Evolutionary conservation across 1,284 basidiomycete genomes (phyloP).

Genomic region (Pterulicium gracile): DNA sequence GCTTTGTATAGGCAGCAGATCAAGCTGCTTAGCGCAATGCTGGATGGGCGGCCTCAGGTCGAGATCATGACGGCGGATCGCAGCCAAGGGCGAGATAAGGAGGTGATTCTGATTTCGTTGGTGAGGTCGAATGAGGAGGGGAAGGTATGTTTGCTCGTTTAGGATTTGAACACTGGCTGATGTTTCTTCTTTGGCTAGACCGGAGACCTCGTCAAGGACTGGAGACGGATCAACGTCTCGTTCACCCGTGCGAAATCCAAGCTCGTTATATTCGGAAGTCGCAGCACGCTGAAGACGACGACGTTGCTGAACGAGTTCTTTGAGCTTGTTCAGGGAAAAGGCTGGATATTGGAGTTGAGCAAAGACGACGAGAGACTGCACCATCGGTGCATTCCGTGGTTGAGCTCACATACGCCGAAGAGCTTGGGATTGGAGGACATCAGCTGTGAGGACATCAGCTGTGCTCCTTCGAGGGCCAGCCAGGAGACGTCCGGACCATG

Average conservation of each 20-base stretch:
- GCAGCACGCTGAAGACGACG: slow-evolving; percentile 53
- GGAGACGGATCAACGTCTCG: slow-evolving; percentile 93
- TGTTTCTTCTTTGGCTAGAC: slow-evolving; percentile 34
- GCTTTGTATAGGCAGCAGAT: slow-evolving; percentile 93
- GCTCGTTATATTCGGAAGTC: slow-evolving; percentile 82
- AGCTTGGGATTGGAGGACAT: slow-evolving; percentile 11
- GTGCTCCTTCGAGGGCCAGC: no score
- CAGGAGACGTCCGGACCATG: no score
- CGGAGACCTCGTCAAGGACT: slow-evolving; percentile 90
- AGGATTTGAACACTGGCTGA: slow-evolving; percentile 1
- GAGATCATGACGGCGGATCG: slow-evolving; percentile 94
- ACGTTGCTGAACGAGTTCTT: slow-evolving; percentile 68
- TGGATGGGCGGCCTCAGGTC: slow-evolving; percentile 43
- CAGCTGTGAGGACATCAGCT: no score
- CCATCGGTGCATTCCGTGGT: slow-evolving; percentile 9
- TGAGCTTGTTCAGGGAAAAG: slow-evolving; percentile 52
- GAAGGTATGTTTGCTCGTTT: slow-evolving; percentile 36
- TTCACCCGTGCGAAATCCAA: slow-evolving; percentile 90
- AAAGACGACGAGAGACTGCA: slow-evolving; percentile 45
- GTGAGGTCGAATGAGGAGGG: slow-evolving; percentile 77
- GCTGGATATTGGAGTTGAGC: slow-evolving; percentile 60
- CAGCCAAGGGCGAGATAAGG: slow-evolving; percentile 94
- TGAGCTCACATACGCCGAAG: slow-evolving; percentile 4
- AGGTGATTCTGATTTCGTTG: slow-evolving; percentile 88
- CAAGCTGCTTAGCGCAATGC: slow-evolving; percentile 63